These are phyloP conservation scores for Coleophoma crateriformis DNA, from an alignment of 2,329 filamentous ascomycete species.

Conservation along the genomic window DNA sequence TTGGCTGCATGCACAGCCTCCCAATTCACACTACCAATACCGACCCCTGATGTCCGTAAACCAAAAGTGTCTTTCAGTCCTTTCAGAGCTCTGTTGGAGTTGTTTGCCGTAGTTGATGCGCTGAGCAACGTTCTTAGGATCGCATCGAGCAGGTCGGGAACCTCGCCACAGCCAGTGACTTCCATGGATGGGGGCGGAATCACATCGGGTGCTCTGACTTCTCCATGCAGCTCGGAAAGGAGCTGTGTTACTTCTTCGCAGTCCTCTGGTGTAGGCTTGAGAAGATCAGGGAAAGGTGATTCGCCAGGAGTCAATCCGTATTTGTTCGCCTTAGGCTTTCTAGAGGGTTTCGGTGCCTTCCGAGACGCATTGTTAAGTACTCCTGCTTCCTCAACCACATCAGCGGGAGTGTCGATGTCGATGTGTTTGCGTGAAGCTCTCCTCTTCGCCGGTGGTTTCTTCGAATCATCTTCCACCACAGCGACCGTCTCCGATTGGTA, in stretches of 20 bases:
- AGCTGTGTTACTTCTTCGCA: slow-evolving; percentile 65
- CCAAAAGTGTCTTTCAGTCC: slow-evolving; percentile 62
- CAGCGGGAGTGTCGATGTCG: slow-evolving; percentile 3
- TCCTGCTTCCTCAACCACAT: slow-evolving; percentile 8
- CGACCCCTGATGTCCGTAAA: slow-evolving; percentile 53
- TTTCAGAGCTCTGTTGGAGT: slow-evolving; percentile 59
- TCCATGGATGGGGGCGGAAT: slow-evolving; percentile 66
- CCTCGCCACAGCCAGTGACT: slow-evolving; percentile 61
- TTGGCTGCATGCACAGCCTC: slow-evolving; percentile 59
- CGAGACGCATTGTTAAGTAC: slow-evolving; percentile 1
- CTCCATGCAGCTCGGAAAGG: slow-evolving; percentile 60
- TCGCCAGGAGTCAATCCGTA: slow-evolving; percentile 49
- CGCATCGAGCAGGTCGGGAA: slow-evolving; percentile 48
- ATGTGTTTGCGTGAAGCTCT: slow-evolving; percentile 2
- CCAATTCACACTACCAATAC: slow-evolving; percentile 71
- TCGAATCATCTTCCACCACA: neutral
- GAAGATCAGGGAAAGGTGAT: slow-evolving; percentile 64
- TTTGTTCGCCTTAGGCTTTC: slow-evolving; percentile 28
- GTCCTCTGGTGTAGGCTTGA: slow-evolving; percentile 59
- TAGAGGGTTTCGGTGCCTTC: slow-evolving; percentile 10
- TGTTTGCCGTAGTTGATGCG: slow-evolving; percentile 41
- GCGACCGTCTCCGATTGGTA: neutral
- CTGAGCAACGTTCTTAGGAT: slow-evolving; percentile 48
- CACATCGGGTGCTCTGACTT: slow-evolving; percentile 55
- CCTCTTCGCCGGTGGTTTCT: slow-evolving; percentile 1